Percentiles rank a stretch among this genome's conserved stretches.
Conservation (phyloP, 192 early-diverging fungal species). For the Mortierella alpina region DNA sequence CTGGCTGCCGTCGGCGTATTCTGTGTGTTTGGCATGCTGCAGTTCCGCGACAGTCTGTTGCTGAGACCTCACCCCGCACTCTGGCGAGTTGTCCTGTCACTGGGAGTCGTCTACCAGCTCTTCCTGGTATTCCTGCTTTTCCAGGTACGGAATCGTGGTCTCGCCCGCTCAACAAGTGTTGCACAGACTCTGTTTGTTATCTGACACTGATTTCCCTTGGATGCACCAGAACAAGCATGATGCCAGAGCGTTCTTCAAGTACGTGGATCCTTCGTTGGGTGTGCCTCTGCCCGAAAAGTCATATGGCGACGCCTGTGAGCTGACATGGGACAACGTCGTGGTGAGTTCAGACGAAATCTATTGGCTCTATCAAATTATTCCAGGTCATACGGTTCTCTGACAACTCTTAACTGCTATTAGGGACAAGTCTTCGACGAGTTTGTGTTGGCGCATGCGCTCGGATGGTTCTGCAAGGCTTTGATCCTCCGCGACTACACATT, state of each 20-base stretch:
- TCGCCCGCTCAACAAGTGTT: neutral
- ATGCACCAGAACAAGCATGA: slow-evolving; percentile 82
- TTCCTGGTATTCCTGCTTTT: slow-evolving; percentile 91
- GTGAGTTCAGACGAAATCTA: slow-evolving; percentile 48
- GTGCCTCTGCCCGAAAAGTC: slow-evolving; percentile 88
- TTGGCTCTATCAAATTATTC: slow-evolving; percentile 18
- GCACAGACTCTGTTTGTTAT: neutral
- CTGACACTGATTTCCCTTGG: neutral
- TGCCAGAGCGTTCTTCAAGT: slow-evolving; percentile 81
- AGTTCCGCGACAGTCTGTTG: slow-evolving; percentile 95
- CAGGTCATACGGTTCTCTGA: slow-evolving; percentile 7
- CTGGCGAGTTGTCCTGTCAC: slow-evolving; percentile 88
- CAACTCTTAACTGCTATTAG: slow-evolving; percentile 38
- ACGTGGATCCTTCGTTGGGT: slow-evolving; percentile 85
- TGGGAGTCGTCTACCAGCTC: slow-evolving; percentile 90
- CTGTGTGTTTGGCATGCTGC: slow-evolving; percentile 85
- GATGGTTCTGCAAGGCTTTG: slow-evolving; percentile 95
- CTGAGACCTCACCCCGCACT: slow-evolving; percentile 93
- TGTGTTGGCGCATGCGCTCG: slow-evolving; percentile 90
- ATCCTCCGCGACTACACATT: slow-evolving; percentile 94
- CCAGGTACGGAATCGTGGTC: slow-evolving; percentile 67
- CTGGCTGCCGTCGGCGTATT: slow-evolving; percentile 66
- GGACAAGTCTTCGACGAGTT: slow-evolving; percentile 90
- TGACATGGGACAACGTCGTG: slow-evolving; percentile 80
- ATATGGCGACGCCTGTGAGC: slow-evolving; percentile 90